phyloP scores from a whole-genome alignment of 257 asterid species.

The Solanum tarapatanum region DNA sequence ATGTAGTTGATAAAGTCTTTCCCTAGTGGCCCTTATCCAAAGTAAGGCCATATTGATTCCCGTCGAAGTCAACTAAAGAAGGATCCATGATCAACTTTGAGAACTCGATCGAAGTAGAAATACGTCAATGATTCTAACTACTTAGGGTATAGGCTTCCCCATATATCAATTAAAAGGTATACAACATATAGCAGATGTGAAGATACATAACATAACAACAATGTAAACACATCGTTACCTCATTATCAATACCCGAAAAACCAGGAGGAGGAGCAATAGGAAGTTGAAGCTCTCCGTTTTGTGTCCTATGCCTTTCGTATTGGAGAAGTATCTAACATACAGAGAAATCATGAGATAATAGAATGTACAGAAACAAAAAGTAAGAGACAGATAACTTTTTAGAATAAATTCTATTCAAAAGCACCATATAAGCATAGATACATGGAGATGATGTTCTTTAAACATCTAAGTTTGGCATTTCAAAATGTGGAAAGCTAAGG shows the following conservation, averaged over 20 bases:
- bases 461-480: background rate
- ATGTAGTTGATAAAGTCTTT: background rate
- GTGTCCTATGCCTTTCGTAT: conserved; percentile 61
- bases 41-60: background rate
- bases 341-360: background rate
- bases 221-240: conserved; percentile 22
- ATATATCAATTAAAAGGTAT: background rate
- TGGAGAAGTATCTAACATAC: conserved; percentile 57
- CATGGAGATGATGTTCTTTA: background rate
- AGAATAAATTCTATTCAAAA: background rate
- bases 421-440: background rate
- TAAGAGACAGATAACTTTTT: background rate
- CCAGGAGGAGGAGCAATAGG: conserved; percentile 36
- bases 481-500: background rate
- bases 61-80: background rate
- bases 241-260: conserved; percentile 38
- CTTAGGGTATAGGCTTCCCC: background rate
- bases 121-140: background rate
- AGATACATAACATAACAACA: background rate
- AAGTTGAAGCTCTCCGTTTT: conserved; percentile 62
- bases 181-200: background rate
- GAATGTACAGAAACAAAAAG: background rate
- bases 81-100: background rate
- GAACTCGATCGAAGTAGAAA: background rate
- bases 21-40: background rate